Evolutionary conservation across 257 asterid genomes (phyloP).

Genomic region (Ehretia macrophylla): DNA sequence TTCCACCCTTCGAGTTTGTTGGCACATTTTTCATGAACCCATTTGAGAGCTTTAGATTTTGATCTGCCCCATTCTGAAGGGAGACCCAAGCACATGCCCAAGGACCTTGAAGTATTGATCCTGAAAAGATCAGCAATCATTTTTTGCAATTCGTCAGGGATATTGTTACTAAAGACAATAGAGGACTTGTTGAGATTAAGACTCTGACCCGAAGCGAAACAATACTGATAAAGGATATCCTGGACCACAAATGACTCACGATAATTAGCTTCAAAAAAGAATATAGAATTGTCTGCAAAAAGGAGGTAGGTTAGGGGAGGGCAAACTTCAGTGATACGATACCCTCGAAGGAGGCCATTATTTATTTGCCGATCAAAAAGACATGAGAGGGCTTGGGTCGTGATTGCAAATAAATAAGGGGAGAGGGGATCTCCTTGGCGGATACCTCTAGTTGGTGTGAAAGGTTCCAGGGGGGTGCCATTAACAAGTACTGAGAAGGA

Average conservation of each 20-base stretch:
- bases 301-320: background rate
- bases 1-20: no score
- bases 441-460: no score
- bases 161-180: background rate
- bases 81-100: background rate
- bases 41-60: no score
- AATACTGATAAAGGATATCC: background rate
- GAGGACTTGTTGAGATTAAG: background rate
- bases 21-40: no score
- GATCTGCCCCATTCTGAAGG: background rate
- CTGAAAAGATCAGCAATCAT: background rate
- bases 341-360: background rate
- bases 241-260: background rate
- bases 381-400: background rate
- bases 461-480: background rate
- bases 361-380: background rate
- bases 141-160: background rate
- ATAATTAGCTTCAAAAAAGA: background rate
- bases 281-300: background rate
- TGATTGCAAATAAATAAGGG: no score
- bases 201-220: background rate
- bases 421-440: background rate
- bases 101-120: no score
- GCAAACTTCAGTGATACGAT: background rate
- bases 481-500: background rate